Base-by-base conservation (phyloP, 1,284 basidiomycete genomes). In the Puccinia sorghi region DNA sequence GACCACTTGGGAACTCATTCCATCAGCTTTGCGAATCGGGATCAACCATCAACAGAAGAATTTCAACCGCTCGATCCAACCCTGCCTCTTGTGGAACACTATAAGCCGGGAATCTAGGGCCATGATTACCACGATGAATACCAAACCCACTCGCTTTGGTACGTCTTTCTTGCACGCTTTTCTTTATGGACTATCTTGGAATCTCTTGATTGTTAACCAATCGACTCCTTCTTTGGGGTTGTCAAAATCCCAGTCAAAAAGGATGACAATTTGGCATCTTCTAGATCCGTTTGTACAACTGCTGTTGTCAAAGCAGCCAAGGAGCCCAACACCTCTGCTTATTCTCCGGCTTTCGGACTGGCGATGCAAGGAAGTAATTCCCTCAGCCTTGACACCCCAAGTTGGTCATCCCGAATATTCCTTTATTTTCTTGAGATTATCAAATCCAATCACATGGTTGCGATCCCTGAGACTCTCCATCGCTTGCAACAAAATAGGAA, bases 341-440 rank as follows among this genome's bases (percentile, higher is more conserved):
- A 71, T 39, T 79, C 76, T 11, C 76, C 67, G 15, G 67, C 76
- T 27, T 79, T 79, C 46, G 67, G 54, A 50, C 46, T 87, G 79
- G 93, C 93, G 15, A 89, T 91, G 83, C 88, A 87, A 75, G 91
- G 90, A 72, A 92, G 91, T 64, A 93, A 93, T 84, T 93, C 95
- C 84, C 87, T 89, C 80, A 92, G 90, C 84, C 87, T 98, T 81
- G 92, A 95, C 87, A 91, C 90, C 25, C 95, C 95, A 63, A 56
- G 76, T 72, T 9, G 50, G 76, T 72, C 48, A 43, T 37, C 41
- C 54, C 32, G 12, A 13, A 37, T 27, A 3, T 5, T 17, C 39
- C 20, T 37, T 5, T 4, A 12, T 15, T 15, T 43, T 37, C 22
- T 13, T 32, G 0, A 5, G 22, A 32, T 59, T 3, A 59, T 25